Conservation (phyloP, 129 eudicot genomes). For the Mikania micrantha region DNA sequence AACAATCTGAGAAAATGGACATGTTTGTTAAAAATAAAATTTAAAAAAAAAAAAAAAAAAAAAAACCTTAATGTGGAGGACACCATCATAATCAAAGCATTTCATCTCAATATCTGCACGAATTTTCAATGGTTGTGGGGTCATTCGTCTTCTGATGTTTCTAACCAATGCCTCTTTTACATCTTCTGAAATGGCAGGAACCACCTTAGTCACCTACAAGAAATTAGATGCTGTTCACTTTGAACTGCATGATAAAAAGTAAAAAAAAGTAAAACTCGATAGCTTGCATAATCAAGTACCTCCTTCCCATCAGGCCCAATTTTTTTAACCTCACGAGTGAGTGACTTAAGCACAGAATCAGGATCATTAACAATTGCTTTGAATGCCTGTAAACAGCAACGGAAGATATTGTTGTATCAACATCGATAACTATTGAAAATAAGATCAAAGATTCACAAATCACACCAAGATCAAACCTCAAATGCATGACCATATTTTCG, state of each 20-base stretch:
- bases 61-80: slow-evolving; percentile 64
- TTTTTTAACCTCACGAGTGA: slow-evolving; percentile 54
- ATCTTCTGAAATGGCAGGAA: slow-evolving; percentile 66
- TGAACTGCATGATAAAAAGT: not conserved
- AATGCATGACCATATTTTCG: slow-evolving; percentile 72
- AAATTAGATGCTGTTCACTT: not conserved
- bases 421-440: not conserved
- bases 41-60: not conserved
- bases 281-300: slow-evolving; percentile 26
- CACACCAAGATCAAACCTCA: slow-evolving; percentile 32
- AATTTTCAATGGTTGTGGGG: slow-evolving; percentile 68
- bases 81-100: slow-evolving; percentile 62
- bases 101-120: slow-evolving; percentile 68
- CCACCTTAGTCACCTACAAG: slow-evolving; percentile 50
- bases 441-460: not conserved
- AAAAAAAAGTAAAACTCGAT: not conserved
- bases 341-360: slow-evolving; percentile 47
- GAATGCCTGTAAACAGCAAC: slow-evolving; percentile 38
- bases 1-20: not conserved
- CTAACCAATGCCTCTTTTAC: slow-evolving; percentile 56
- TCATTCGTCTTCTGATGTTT: slow-evolving; percentile 62
- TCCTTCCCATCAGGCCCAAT: slow-evolving; percentile 51
- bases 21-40: not conserved
- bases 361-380: slow-evolving; percentile 50
- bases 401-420: not conserved